Evolutionary conservation across 208 protist genomes (phyloP), one percentile per base, ranked within the genome.

Genomic region (Leishmania arabica): DNA sequence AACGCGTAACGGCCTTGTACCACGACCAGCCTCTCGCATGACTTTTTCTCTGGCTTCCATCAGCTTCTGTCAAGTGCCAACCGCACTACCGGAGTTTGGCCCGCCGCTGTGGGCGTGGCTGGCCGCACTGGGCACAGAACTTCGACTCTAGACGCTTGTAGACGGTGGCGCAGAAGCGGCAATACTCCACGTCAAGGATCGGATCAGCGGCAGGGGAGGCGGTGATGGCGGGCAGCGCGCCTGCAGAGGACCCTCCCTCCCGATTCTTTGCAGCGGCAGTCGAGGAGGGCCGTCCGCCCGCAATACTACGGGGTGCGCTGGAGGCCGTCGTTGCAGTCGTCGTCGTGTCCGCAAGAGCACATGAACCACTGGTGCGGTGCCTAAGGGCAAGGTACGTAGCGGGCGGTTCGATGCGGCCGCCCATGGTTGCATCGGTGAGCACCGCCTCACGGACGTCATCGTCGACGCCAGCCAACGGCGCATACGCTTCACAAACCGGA

Each of bases 361-460:
- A 54, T 54, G 51, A 21, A 6, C 15, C 51, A 27, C 58, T 21
- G n/a, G 40, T 5, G 13, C 79, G 79, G 6, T 54, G 58, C 34
- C 73, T 68, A 24, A 79, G 40, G 2, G 78, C 71, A 1, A 75
- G 73, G 24, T 78, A 53, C 21, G 49, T 68, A 27, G 82, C 76
- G 15, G 85, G 83, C 2, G 89, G 64, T 53, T 81, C 77, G 24
- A 91, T 85, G 53, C 58, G 84, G 62, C 93, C 93, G 27, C 85
- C 89, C 64, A 90, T 84, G n/a, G 89, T 91, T 15, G 83, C 83
- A 60, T 93, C 89, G 1, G 71, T 82, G 53, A 98, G 84, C 51
- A 96, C 93, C 17, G 87, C 37, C 77, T 91, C 87, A 37, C 92
- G 89, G 3, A 97, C 60, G 9, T 90, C 92, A 90, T 89, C 92